Percentiles rank a stretch among this genome's conserved stretches.
Evolutionary conservation across 495 filamentous ascomycete genomes (phyloP).

Genomic region (Penicillium malachiteum): DNA sequence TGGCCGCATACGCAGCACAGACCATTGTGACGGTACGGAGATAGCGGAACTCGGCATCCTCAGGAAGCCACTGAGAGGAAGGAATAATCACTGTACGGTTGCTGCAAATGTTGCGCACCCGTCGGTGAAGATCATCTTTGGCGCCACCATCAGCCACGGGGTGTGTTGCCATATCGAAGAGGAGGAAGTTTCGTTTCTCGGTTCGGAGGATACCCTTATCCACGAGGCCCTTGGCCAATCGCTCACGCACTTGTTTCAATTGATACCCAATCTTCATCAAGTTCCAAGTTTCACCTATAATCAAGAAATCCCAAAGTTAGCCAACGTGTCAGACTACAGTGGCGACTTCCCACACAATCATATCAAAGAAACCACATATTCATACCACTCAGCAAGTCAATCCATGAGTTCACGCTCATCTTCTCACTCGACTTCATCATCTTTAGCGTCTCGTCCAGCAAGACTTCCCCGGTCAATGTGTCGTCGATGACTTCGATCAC

Average conservation of each 20-base stretch:
- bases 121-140: conserved; percentile 92
- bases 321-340: conserved; percentile 10
- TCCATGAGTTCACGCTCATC: conserved; percentile 99
- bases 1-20: conserved; percentile 96
- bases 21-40: conserved; percentile 92
- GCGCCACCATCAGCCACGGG: conserved; percentile 96
- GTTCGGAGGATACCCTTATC: conserved; percentile 98
- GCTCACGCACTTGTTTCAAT: conserved; percentile 97
- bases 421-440: conserved; percentile 99
- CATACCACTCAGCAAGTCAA: conserved; percentile 96
- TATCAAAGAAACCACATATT: not conserved
- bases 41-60: conserved; percentile 90
- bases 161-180: conserved; percentile 99
- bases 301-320: conserved; percentile 7
- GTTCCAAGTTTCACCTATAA: conserved; percentile 95
- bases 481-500: conserved; percentile 97
- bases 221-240: conserved; percentile 94
- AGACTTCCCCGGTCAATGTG: conserved; percentile 89
- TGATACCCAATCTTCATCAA: conserved; percentile 99
- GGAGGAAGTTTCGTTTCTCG: conserved; percentile 97
- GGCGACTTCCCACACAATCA: not conserved
- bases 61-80: conserved; percentile 79
- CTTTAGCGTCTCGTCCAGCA: conserved; percentile 96
- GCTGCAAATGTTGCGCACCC: conserved; percentile 89
- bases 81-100: conserved; percentile 91